Evolutionary conservation across 75 land plant genomes (phyloP).

Genomic region (Adiantum capillusveneris): DNA sequence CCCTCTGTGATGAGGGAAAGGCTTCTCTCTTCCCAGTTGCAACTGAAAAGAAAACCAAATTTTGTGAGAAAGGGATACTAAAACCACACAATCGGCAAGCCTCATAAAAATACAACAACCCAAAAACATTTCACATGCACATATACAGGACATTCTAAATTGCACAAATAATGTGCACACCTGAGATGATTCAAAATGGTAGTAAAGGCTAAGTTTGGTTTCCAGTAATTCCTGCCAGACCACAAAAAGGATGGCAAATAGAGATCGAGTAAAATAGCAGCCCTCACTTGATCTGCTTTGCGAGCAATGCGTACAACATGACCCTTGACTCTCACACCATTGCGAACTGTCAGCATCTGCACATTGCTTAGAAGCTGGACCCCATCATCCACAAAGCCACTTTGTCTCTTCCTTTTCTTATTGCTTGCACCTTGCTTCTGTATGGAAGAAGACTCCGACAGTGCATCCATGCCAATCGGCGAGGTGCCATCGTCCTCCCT

Average conservation of each 20-base stretch:
- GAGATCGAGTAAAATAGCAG: constrained; percentile 63
- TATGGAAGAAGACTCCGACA: neutral
- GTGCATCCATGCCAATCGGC: neutral
- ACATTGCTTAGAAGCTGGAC: constrained; percentile 38
- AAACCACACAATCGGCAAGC: too few species aligned
- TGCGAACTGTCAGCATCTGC: constrained; percentile 26
- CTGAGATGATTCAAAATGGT: constrained; percentile 65
- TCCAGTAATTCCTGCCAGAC: constrained; percentile 68
- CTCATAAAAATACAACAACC: too few species aligned
- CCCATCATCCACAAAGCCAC: constrained; percentile 17
- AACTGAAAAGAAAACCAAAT: constrained; percentile 38
- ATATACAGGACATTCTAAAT: too few species aligned
- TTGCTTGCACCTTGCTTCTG: neutral
- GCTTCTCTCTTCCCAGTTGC: constrained; percentile 71
- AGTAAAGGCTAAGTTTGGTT: constrained; percentile 39
- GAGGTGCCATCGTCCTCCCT: too few species aligned
- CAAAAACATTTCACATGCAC: too few species aligned
- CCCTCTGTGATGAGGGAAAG: constrained; percentile 19
- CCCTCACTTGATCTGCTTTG: constrained; percentile 19
- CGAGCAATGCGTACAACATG: constrained; percentile 24
- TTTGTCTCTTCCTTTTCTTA: constrained; percentile 25
- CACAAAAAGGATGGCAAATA: constrained; percentile 57
- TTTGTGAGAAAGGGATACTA: too few species aligned
- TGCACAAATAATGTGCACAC: constrained; percentile 16
- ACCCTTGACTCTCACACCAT: constrained; percentile 36